Percentiles rank a stretch among this genome's conserved stretches.
Conservation (phyloP, 2,329 filamentous ascomycete genomes). For the Trichoderma sp. region DNA sequence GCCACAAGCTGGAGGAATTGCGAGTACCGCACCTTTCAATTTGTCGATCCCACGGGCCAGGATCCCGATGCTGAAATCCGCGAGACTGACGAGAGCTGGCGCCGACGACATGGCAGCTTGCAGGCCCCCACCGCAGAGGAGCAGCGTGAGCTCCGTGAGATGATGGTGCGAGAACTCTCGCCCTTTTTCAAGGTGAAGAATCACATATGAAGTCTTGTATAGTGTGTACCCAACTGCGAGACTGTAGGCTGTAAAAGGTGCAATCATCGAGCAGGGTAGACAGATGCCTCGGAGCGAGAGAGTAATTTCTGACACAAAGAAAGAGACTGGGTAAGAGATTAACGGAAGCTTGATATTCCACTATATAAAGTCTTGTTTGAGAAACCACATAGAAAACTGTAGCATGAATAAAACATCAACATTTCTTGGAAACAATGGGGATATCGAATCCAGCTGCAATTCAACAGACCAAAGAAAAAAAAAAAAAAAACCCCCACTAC, state of each 20-base stretch:
- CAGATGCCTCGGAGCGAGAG: not conserved
- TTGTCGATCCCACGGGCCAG: conserved; percentile 50
- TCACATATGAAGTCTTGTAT: not conserved
- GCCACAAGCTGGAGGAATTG: conserved; percentile 73
- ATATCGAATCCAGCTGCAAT: not conserved
- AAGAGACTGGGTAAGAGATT: not conserved
- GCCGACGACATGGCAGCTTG: conserved; percentile 40
- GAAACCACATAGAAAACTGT: not conserved
- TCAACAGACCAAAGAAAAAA: not conserved
- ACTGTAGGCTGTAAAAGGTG: not conserved
- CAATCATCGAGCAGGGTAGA: not conserved
- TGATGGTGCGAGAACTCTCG: conserved; percentile 22
- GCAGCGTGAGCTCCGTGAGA: conserved; percentile 42
- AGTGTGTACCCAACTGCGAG: not conserved
- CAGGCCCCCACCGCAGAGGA: conserved; percentile 44
- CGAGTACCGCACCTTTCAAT: conserved; percentile 67
- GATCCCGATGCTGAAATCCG: conserved; percentile 47
- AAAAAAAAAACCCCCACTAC: not conserved
- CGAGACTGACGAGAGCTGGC: conserved; percentile 50
- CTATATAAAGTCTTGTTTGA: not conserved
- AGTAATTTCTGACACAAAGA: not conserved
- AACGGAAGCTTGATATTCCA: not conserved
- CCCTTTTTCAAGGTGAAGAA: conserved; percentile 20
- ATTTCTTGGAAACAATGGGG: not conserved
- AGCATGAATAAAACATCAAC: not conserved